Base-by-base conservation (phyloP, 257 asterid genomes). In the Echium plantagineum region DNA sequence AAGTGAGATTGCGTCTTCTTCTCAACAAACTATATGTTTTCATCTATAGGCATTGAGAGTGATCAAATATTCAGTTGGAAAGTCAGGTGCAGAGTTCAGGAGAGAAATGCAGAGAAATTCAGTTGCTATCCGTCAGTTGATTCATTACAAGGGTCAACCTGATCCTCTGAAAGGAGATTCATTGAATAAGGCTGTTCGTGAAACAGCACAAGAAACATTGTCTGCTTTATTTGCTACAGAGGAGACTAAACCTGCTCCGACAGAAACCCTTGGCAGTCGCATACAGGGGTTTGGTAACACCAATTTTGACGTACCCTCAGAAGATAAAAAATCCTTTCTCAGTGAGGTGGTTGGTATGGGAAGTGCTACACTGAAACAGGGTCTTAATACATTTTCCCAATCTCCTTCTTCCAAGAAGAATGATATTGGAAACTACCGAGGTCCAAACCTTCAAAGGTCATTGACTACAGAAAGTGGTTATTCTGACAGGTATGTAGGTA, bases 61-160 rank as follows among this genome's bases (percentile, higher is more conserved):
- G 63, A 80, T 93, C 73, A 93, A 93, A 73, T 93, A 93, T 74
- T 88, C 94, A 0, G 86, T 93, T 67, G 96, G 87, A 63, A 93
- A 93, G 84, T 88, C 98, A 1, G 95, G 98, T 74, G 70, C 90
- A 21, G 97, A 84, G 75, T 93, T 93, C 67, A 81, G 87, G 78
- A 86, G 98, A 75, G 98, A 93, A 82, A 93, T 93, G 94, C 98
- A 93, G 68, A 79, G 98, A 81, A 82, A 93, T 74, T 89, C 98
- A 2, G 88, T 86, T 66, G 74, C 90, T 64, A 77, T 93, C 54
- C 94, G 98, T 26, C 95, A 88, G 64, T 74, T 93, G 68, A 86
- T 88, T 71, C 98, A 88, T 84, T 88, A 93, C 77, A 88, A 78
- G 74, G 98, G 98, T 66, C 86, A 78, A 63, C 89, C 95, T 5